Evolutionary conservation across 1,284 basidiomycete genomes (phyloP).

Genomic region (Volvariella volvacea): DNA sequence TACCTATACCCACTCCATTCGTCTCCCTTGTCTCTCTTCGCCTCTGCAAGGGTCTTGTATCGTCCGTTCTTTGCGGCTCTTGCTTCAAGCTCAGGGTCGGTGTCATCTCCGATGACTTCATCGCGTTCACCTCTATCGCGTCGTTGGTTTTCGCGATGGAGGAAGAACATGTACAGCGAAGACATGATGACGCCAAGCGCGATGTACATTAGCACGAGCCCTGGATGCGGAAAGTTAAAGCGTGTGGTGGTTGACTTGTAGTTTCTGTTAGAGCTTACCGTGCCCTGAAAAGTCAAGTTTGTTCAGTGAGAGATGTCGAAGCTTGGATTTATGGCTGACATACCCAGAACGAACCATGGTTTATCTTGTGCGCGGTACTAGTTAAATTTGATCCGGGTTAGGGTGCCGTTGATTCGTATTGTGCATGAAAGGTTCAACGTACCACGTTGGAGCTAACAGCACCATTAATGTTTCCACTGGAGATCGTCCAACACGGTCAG

Average conservation of each 20-base stretch:
- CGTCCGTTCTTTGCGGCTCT: constrained; percentile 36
- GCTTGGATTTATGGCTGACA: constrained; percentile 14
- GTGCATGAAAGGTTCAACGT: constrained; percentile 22
- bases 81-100: constrained; percentile 12
- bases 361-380: constrained; percentile 60
- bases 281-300: constrained; percentile 29
- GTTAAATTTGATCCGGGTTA: constrained; percentile 3
- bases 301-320: neutral
- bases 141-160: constrained; percentile 54
- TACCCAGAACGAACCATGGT: constrained; percentile 68
- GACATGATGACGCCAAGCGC: constrained; percentile 54
- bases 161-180: constrained; percentile 34
- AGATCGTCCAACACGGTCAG: neutral
- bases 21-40: constrained; percentile 52
- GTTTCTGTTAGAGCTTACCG: constrained; percentile 15
- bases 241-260: too few relatives aligned
- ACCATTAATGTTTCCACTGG: constrained; percentile 62
- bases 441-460: constrained; percentile 67
- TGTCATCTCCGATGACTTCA: constrained; percentile 53
- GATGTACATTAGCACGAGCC: constrained; percentile 66
- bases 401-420: too few relatives aligned
- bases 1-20: constrained; percentile 56
- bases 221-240: constrained; percentile 13
- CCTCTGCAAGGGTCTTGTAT: constrained; percentile 41
- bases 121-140: constrained; percentile 60